Conservation (phyloP, 1,284 basidiomycete species). For the Austroboletus olivaceoglutinosus region DNA sequence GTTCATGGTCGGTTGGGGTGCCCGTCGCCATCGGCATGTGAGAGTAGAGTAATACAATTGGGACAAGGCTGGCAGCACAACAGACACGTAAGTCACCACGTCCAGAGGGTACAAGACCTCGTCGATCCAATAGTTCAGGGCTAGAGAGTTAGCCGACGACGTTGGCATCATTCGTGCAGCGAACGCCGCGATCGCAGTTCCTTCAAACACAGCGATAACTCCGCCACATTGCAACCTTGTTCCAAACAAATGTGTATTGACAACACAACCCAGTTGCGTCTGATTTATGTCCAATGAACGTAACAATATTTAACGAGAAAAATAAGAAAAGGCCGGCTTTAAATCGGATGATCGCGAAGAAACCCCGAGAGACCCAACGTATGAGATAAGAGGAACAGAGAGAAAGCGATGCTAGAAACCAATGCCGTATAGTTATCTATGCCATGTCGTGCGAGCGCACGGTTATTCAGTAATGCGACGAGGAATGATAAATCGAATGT, state of each 20-base stretch:
- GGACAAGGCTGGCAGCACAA: not conserved
- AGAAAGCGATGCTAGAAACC: not conserved
- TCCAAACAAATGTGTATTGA: not conserved
- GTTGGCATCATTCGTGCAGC: too few relatives aligned
- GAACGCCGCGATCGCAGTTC: not conserved
- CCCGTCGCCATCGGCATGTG: not conserved
- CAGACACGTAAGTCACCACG: not conserved
- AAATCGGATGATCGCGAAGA: not conserved
- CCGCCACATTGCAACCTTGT: not conserved
- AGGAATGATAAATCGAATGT: not conserved
- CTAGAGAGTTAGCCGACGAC: too few relatives aligned
- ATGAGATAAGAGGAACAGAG: not conserved
- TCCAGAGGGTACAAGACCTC: not conserved
- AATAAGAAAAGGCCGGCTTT: not conserved
- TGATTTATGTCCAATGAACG: too few relatives aligned
- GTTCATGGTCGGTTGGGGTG: not conserved
- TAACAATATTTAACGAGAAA: not conserved
- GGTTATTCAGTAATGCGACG: constrained; percentile 3
- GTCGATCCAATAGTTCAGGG: not conserved
- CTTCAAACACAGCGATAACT: too few relatives aligned
- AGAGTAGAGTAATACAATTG: not conserved
- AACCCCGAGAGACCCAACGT: not conserved
- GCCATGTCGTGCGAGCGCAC: too few relatives aligned
- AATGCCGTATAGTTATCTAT: too few relatives aligned
- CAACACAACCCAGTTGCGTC: not conserved